Base-by-base conservation (phyloP, 495 filamentous ascomycete species). In the Xylaria cubensis region DNA sequence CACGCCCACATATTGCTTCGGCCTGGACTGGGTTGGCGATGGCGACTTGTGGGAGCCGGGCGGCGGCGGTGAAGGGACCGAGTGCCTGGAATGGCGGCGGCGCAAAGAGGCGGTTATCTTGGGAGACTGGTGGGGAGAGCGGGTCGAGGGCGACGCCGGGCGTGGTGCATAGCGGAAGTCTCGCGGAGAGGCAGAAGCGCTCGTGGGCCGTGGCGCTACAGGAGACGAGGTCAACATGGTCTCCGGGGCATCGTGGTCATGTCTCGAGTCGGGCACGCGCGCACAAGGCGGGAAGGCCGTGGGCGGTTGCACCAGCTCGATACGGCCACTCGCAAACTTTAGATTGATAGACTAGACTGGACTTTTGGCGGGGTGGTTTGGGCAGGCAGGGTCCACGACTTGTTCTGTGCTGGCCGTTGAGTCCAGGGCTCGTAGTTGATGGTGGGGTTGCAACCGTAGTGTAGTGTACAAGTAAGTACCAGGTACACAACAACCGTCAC, bases 221-320 rank as follows among this genome's bases (percentile, higher is more conserved):
- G 84, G 82, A 72, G 84, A 84, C 74, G 80, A 83, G 74, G 83
- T 82, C 81, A 86, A 83, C 83, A 86, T 86, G 78, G 76, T 86
- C 82, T 75, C 77, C 76, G 68, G 67, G 46, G 71, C 70, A 72
- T 72, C 70, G 53, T 72, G 62, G 53, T 58, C 62, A 29, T 50
- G 67, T 69, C 55, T 58, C 39, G 67, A 42, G 67, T 36, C 32
- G 36, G 26, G 42, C 36, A 53, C 53, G 29, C 39, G 67, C 53
- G 24, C 53, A 41, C 53, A 41, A 46, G 67, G 34, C 50, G 41
- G 67, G 39, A 42, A 12, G 9, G 42, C 39, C 39, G 26, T 32
- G 55, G 36, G 36, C 29, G 44, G 66, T 44, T 42, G 55, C 51
- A 44, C 39, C 66, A 34, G 26, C 17, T 44, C 24, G 32, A 59